phyloP scores from a whole-genome alignment of 2,329 filamentous ascomycete species.

The Penicillium sp. region DNA sequence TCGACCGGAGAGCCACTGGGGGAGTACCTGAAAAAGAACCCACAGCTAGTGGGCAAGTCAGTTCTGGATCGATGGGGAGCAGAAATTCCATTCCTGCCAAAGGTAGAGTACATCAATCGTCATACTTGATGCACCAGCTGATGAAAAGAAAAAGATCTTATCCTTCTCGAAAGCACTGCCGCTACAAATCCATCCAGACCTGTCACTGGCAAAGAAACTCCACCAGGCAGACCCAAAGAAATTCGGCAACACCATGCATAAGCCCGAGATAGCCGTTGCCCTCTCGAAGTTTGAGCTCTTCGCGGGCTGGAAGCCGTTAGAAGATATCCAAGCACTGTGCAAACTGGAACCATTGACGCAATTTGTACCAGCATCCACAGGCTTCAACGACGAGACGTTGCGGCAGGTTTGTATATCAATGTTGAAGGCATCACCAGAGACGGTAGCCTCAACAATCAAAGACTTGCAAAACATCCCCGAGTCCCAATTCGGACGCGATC shows the following conservation, averaged over 20 bases:
- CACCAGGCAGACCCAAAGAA: constrained; percentile 64
- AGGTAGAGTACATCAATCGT: constrained; percentile 44
- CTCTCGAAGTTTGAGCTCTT: constrained; percentile 73
- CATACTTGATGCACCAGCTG: not conserved
- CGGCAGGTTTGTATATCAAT: constrained; percentile 57
- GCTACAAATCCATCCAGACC: constrained; percentile 73
- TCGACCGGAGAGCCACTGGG: constrained; percentile 64
- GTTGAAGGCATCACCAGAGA: constrained; percentile 53
- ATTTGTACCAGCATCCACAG: constrained; percentile 52
- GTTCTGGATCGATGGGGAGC: constrained; percentile 62
- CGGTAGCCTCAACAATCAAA: constrained; percentile 55
- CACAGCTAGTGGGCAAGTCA: constrained; percentile 63
- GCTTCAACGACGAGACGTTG: constrained; percentile 60
- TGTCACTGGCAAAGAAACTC: constrained; percentile 62
- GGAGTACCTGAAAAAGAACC: constrained; percentile 64
- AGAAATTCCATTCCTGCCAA: constrained; percentile 71
- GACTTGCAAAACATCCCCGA: constrained; percentile 52
- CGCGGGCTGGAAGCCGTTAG: constrained; percentile 69
- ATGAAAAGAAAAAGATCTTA: constrained; percentile 52
- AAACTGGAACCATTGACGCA: constrained; percentile 53
- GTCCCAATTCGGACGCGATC: constrained; percentile 52
- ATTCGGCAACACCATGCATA: constrained; percentile 74
- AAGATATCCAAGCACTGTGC: constrained; percentile 61
- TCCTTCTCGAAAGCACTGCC: constrained; percentile 75
- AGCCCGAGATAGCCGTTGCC: constrained; percentile 76